Conservation (phyloP, 768 basidiomycete species). For the Exsudoporus frostii region DNA sequence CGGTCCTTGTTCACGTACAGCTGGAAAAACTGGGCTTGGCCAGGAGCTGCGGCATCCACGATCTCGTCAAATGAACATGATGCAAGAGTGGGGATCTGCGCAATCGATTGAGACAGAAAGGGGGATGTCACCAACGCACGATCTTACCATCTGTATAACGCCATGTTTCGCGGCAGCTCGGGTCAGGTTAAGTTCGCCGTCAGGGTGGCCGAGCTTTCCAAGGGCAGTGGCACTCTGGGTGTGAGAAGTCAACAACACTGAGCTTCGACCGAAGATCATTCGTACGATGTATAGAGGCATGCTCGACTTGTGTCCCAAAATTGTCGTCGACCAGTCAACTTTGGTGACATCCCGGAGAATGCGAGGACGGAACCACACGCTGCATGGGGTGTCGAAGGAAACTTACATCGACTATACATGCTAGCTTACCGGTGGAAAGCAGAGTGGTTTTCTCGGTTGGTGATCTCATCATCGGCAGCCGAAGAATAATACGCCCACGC, state of each 20-base stretch:
- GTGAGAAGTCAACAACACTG: constrained; percentile 5
- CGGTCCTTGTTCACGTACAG: constrained; percentile 90
- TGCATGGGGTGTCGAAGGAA: constrained; percentile 20
- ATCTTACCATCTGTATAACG: constrained; percentile 66
- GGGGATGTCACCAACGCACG: neutral
- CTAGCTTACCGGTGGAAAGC: constrained; percentile 77
- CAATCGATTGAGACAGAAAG: neutral
- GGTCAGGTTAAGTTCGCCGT: constrained; percentile 90
- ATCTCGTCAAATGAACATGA: constrained; percentile 97
- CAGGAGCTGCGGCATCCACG: constrained; percentile 76
- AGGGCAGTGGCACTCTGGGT: constrained; percentile 75
- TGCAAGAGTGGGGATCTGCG: constrained; percentile 89
- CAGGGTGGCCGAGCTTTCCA: constrained; percentile 93
- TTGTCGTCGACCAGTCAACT: constrained; percentile 83
- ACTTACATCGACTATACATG: neutral
- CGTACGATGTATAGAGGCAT: constrained; percentile 83
- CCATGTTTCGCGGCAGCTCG: constrained; percentile 80
- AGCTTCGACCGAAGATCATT: neutral
- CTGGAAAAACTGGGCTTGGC: constrained; percentile 84
- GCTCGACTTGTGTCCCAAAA: constrained; percentile 69
- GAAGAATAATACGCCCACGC: constrained; percentile 98
- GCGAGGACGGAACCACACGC: constrained; percentile 89
- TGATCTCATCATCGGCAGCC: constrained; percentile 96
- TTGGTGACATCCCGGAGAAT: constrained; percentile 78
- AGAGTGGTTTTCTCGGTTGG: constrained; percentile 81